A percentile compares a stretch with the other conserved stretches of the same genome.
phyloP scores from a whole-genome alignment of 73 alveolate genomes.

The Breviolum minutum region DNA sequence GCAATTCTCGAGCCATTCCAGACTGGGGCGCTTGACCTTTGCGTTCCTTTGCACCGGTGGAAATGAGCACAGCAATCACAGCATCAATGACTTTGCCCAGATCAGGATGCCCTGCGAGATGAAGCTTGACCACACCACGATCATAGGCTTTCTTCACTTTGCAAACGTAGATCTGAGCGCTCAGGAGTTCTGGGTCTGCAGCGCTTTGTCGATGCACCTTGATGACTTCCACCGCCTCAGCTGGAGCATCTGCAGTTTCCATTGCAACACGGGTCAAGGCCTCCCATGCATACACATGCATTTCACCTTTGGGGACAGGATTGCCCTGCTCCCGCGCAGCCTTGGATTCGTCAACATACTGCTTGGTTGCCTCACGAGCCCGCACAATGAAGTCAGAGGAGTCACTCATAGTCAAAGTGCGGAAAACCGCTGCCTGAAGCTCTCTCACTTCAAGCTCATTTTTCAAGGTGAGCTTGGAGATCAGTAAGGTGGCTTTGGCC shows the following conservation, averaged over 20 bases:
- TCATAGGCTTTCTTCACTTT: slow-evolving; percentile 26
- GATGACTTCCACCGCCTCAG: too few relatives aligned
- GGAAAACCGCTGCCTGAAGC: slow-evolving; percentile 23
- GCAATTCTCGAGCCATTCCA: slow-evolving; percentile 47
- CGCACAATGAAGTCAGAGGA: background rate
- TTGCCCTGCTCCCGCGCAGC: slow-evolving; percentile 4
- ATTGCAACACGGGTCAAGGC: background rate
- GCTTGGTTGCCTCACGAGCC: background rate
- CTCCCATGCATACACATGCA: slow-evolving; percentile 28
- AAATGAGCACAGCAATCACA: background rate
- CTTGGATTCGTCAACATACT: background rate
- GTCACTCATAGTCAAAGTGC: background rate
- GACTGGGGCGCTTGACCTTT: slow-evolving; percentile 33
- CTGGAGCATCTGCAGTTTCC: too few relatives aligned
- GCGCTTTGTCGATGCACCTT: background rate
- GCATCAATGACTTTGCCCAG: background rate
- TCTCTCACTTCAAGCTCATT: background rate
- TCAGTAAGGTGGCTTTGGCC: background rate
- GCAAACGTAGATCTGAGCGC: background rate
- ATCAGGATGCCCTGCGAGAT: slow-evolving; percentile 2
- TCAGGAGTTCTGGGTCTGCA: background rate
- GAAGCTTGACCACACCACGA: background rate
- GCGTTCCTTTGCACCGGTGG: background rate
- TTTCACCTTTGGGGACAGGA: too few relatives aligned
- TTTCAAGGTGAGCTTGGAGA: slow-evolving; percentile 20